Evolutionary conservation across 331 rosid genomes (phyloP).

Genomic region (Rosa hybrid): DNA sequence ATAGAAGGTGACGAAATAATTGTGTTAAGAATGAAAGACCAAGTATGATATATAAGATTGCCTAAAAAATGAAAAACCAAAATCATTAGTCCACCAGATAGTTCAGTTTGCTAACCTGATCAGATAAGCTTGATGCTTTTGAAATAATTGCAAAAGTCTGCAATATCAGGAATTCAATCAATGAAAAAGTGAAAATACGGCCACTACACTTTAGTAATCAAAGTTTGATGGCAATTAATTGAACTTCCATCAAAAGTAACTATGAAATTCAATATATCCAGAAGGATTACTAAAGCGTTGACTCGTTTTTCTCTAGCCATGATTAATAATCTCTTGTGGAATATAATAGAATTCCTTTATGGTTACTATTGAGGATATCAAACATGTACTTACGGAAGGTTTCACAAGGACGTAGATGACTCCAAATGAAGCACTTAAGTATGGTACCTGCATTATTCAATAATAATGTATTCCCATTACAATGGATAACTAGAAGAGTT

Average conservation of each 20-base stretch:
- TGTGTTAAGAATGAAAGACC: neutral
- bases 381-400: constrained; percentile 58
- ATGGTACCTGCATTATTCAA: constrained; percentile 58
- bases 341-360: no score
- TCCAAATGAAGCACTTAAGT: constrained; percentile 69
- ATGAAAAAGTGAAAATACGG: neutral
- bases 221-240: neutral
- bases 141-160: constrained; percentile 81
- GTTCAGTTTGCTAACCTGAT: constrained; percentile 53
- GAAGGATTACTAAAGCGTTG: neutral
- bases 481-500: neutral
- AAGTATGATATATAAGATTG: neutral
- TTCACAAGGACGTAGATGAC: constrained; percentile 62
- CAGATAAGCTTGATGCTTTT: constrained; percentile 62
- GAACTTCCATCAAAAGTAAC: neutral
- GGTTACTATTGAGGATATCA: neutral
- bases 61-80: neutral
- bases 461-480: neutral
- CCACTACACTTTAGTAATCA: neutral
- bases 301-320: neutral
- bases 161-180: constrained; percentile 21
- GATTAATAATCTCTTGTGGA: neutral
- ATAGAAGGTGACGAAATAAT: neutral
- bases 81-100: neutral
- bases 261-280: neutral